Base-by-base conservation (phyloP, 176 grass and related monocot species). In the Triticum dicoccoides region DNA sequence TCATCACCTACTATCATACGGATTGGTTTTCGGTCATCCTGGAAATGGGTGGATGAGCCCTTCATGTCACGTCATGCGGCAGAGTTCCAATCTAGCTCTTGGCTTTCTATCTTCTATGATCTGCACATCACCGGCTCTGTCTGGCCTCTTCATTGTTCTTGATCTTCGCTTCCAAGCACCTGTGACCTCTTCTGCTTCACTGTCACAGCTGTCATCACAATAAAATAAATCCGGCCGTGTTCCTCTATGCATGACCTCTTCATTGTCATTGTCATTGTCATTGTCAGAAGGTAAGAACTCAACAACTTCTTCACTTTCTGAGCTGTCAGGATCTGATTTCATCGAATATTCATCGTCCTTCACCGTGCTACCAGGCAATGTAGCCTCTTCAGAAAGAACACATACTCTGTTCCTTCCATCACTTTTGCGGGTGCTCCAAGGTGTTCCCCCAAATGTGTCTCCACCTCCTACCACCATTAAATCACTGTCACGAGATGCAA, bases 341-440 rank as follows among this genome's bases (percentile, higher is more conserved):
- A 69, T 38, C 1, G 21, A 5, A 11, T 44, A 49, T 65, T 68
- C 61, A 24, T 83, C 42, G 18, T 61, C 78, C 15, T 89, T 35
- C 10, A 29, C 1, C 1, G 35, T 0, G 4, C 20, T 47, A 29
- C 67, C 89, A 29, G 66, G 80, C 70, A 79, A n/a, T 5, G 65
- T 44, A 73, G 24, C 80, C 79, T 74, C 80, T 79, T 80, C 80
- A n/a, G 80, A 74, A 24, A 87, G 34, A 90, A 79, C 75, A 80
- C 45, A 61, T 3, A 25, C 59, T 38, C 4, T 4, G 4, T 73
- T 58, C 0, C 24, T 75, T n/a, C 27, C 69, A 69, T 61, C 51
- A 23, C 30, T 66, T 69, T 24, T 77, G 45, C 5, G 12, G 69
- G 63, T 88, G 41, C 30, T 77, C 10, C 12, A 64, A 33, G 30